Conservation (phyloP, 352 stramenopile species). For the Globisporangium parvum region DNA sequence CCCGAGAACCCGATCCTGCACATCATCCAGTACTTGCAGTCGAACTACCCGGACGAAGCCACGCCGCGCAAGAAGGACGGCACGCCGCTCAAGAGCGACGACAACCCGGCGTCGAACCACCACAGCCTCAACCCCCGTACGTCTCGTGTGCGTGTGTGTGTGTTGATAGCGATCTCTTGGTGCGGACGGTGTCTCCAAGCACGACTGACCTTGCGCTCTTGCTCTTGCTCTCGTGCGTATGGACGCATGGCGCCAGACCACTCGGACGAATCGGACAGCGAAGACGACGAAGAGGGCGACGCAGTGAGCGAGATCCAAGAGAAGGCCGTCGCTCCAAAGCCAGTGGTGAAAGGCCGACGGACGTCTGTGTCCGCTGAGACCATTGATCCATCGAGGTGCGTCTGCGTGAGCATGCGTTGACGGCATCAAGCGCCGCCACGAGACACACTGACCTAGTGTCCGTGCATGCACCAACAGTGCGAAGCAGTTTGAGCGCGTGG, state of each 20-base stretch:
- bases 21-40: slow-evolving; percentile 88
- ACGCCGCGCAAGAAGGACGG: slow-evolving; percentile 34
- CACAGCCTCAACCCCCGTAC: slow-evolving; percentile 15
- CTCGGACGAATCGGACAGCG: slow-evolving; percentile 84
- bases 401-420: no score
- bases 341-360: slow-evolving; percentile 76
- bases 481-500: slow-evolving; percentile 73
- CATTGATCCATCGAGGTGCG: slow-evolving; percentile 70
- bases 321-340: slow-evolving; percentile 43
- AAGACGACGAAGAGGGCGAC: slow-evolving; percentile 79
- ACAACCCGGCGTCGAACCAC: slow-evolving; percentile 35
- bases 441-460: no score
- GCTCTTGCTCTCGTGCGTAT: slow-evolving; percentile 1
- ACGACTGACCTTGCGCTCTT: slow-evolving; percentile 4
- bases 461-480: no score
- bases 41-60: slow-evolving; percentile 84
- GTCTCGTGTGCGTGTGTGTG: background rate
- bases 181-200: no score
- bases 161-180: background rate
- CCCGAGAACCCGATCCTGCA: slow-evolving; percentile 85
- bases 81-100: slow-evolving; percentile 23
- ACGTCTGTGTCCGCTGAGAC: slow-evolving; percentile 87
- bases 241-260: slow-evolving; percentile 31
- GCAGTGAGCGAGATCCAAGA: slow-evolving; percentile 78
- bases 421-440: no score